Evolutionary conservation across 73 alveolate species (phyloP).

Genomic region (Stentor coeruleus): DNA sequence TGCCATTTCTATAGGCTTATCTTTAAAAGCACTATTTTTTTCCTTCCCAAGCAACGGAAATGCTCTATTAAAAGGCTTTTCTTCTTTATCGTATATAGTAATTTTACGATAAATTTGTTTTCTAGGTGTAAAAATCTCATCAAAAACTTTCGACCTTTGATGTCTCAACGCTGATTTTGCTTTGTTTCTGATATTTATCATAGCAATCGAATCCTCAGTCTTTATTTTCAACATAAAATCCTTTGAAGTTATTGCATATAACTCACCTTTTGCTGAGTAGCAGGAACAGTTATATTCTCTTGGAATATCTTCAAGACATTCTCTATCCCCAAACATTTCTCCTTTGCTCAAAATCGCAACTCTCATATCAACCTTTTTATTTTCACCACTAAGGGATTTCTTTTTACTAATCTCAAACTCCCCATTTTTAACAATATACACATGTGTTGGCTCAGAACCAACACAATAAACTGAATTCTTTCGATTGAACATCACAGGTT

Average conservation of each 20-base stretch:
- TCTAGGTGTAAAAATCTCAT: too few species aligned
- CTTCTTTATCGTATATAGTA: too few species aligned
- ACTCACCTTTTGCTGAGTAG: neutral
- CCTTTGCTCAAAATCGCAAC: conserved; percentile 34
- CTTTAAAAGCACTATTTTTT: too few species aligned
- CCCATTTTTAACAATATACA: conserved; percentile 43
- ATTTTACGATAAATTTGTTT: too few species aligned
- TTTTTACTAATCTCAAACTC: conserved; percentile 45
- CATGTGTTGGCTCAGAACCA: conserved; percentile 24
- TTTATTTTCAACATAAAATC: neutral
- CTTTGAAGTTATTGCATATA: neutral
- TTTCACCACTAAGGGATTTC: neutral
- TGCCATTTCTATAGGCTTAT: too few species aligned
- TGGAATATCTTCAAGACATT: neutral
- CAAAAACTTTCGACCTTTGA: too few species aligned
- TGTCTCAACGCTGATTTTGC: too few species aligned
- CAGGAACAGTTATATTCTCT: neutral
- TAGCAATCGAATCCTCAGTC: neutral
- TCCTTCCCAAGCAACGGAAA: too few species aligned
- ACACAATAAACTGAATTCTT: conserved; percentile 26
- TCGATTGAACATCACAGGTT: neutral
- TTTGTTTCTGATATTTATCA: neutral
- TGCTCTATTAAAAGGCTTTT: too few species aligned
- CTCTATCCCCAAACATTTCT: conserved; percentile 22
- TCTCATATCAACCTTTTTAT: neutral